Evolutionary conservation across 2,329 filamentous ascomycete species (phyloP), one percentile per base, ranked within the genome.

Genomic region (Paraconiothyrium brasiliense): DNA sequence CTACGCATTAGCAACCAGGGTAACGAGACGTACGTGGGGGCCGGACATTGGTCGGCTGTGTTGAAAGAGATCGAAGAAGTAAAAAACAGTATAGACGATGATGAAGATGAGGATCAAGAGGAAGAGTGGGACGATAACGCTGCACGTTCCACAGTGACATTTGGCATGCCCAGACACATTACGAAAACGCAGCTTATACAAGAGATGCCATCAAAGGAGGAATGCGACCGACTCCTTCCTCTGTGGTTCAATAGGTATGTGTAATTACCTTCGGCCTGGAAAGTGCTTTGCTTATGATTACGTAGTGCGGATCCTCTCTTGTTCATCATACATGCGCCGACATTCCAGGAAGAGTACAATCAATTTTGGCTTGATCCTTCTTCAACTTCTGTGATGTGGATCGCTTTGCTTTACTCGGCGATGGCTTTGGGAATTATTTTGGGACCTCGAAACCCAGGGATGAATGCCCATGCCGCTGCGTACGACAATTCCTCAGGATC

Each of bases 31-130:
- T 72, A 71, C 54, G 67, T 69, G 13, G 71, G 70, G 30, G 66
- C 67, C 16, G 69, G 67, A 2, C 72, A 74, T 50, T 74, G 72
- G 72, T 67, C 65, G 8, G 58, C 65, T 7, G 49, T 74, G 22
- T 58, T 74, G 50, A 65, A 72, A 46, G 72, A 74, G 61, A 71
- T 74, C n/a, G 66, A 67, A 49, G 70, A 73, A 48, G 70, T 74
- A 13, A 73, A 69, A 54, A 66, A 67, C 39, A 67, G 65, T 50
- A 62, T 73, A n/a, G 68, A 69, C n/a, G 68, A 67, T 16, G 66
- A 64, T 11, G 57, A 62, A 2, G 48, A 60, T 4, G 65, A 67
- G 34, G 66, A 71, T 5, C 54, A 58, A 11, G 65, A 68, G 47
- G 70, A 73, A 32, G 63, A 55, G 11, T 70, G 69, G 67, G 60